Conservation (phyloP, 139 green algal genomes). For the Volvox africanus region DNA sequence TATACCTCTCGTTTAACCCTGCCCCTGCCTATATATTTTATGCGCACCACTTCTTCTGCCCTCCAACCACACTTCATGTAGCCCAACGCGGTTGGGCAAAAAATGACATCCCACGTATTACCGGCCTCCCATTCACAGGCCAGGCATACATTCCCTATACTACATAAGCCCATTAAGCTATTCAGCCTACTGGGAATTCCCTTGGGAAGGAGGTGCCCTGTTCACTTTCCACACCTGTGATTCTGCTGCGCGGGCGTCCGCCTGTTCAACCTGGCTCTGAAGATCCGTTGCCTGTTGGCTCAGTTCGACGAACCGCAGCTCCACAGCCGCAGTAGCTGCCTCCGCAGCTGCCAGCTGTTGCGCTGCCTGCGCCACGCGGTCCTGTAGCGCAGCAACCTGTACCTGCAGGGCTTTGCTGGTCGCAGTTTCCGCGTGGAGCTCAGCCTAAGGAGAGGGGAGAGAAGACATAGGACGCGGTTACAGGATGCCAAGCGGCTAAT, state of each 20-base stretch:
- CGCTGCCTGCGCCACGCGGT: not conserved
- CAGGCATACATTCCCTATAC: too few species aligned
- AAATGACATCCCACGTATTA: too few species aligned
- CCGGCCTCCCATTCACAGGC: too few species aligned
- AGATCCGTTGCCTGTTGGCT: not conserved
- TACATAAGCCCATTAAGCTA: too few species aligned
- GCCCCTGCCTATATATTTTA: too few species aligned
- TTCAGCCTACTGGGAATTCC: too few species aligned
- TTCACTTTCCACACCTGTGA: slow-evolving; percentile 16
- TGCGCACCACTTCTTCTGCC: too few species aligned
- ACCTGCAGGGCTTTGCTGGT: slow-evolving; percentile 25
- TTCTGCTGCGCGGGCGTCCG: not conserved
- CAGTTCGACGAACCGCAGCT: not conserved
- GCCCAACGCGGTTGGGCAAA: too few species aligned
- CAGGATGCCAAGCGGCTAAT: too few species aligned
- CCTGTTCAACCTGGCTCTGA: not conserved
- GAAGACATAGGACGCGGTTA: not conserved
- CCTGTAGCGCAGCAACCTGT: slow-evolving; percentile 37
- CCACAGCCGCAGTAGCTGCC: not conserved
- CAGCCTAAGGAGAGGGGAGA: not conserved
- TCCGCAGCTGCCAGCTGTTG: slow-evolving; percentile 4
- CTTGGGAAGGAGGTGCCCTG: too few species aligned
- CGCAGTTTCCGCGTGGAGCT: slow-evolving; percentile 11
- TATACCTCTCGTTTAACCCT: too few species aligned
- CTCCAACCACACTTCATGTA: too few species aligned